Base-by-base conservation (phyloP, 2,329 filamentous ascomycete species). In the Clarireedia paspali region DNA sequence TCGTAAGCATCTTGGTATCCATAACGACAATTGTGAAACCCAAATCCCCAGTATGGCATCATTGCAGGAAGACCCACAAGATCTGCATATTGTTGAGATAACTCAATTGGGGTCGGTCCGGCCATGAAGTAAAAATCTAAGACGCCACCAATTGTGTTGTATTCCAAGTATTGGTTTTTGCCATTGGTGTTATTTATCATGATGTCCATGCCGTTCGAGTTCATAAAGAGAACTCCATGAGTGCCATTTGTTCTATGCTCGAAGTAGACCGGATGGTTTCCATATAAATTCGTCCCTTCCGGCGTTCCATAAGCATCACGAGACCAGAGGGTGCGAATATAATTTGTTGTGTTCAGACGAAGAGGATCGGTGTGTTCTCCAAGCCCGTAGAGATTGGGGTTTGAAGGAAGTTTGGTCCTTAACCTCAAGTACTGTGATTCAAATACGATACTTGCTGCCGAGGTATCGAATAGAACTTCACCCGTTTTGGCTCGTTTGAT, bases 201-300 rank as follows among this genome's bases (percentile, higher is more conserved):
- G 68, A 91, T 77, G 58, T 91, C 87, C 84, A 91, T 91, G 36
- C 82, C 87, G 64, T 89, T 86, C 12, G 83, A 85, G 69, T 88
- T 89, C 60, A 87, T 71, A 24, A 89, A 73, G 67, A 89, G 85
- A 3, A 89, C 87, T 17, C 85, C 77, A 73, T 88, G 67, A 58
- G 84, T 72, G 65, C 82, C 72, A 26, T 72, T 66, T 3, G 74
- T 75, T 38, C 84, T 75, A 66, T 85, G 79, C 53, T 87, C 83
- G 61, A 81, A 78, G 69, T 86, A 85, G 7, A 86, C 70, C 0
- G 83, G 83, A 63, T 87, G 83, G 49, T 77, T 77, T 39, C 83
- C 81, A 61, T 87, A 86, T 6, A 86, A 65, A 62, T 86, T 87
- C 10, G 75, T 75, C 12, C 78, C 77, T 2, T 70, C 64, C 0